phyloP scores from a whole-genome alignment of 1,139 yeast genomes.

The Yamadazyma songkhlaensis region DNA sequence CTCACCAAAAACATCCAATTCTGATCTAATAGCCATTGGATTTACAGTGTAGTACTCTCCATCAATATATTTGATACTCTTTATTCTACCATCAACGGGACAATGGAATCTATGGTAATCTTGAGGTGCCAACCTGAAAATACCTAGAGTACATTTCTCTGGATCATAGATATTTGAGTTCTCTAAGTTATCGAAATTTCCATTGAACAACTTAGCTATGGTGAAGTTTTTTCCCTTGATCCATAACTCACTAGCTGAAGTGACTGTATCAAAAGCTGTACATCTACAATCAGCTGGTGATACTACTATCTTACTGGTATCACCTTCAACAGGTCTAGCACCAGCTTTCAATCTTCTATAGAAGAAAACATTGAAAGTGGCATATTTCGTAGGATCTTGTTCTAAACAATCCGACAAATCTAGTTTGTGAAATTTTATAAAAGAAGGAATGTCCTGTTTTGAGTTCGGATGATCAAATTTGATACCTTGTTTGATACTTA shows the following conservation, averaged over 20 bases:
- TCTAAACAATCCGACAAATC: slow-evolving; percentile 67
- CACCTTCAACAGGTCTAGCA: slow-evolving; percentile 68
- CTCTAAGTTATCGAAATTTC: slow-evolving; percentile 50
- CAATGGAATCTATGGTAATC: slow-evolving; percentile 94
- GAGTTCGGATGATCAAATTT: slow-evolving; percentile 77
- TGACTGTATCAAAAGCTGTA: slow-evolving; percentile 61
- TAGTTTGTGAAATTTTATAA: slow-evolving; percentile 76
- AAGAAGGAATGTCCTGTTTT: slow-evolving; percentile 65
- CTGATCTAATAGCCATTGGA: slow-evolving; percentile 93
- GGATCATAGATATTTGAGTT: slow-evolving; percentile 36
- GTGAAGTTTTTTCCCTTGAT: slow-evolving; percentile 84
- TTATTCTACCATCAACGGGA: slow-evolving; percentile 75
- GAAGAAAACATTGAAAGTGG: slow-evolving; percentile 85
- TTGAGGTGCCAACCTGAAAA: slow-evolving; percentile 92
- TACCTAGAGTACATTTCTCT: slow-evolving; percentile 59
- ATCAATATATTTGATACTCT: slow-evolving; percentile 62
- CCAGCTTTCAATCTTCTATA: slow-evolving; percentile 72
- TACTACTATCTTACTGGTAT: slow-evolving; percentile 48
- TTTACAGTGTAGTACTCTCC: slow-evolving; percentile 96
- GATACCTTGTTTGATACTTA: slow-evolving; percentile 78
- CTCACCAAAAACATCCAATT: slow-evolving; percentile 89
- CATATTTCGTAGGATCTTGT: slow-evolving; percentile 48
- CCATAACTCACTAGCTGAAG: slow-evolving; percentile 78
- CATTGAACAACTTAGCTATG: slow-evolving; percentile 59
- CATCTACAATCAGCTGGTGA: slow-evolving; percentile 92